Evolutionary conservation across 371 early-diverging fungal genomes (phyloP), one percentile per base, ranked within the genome.

Genomic region (Mortierella sp.): DNA sequence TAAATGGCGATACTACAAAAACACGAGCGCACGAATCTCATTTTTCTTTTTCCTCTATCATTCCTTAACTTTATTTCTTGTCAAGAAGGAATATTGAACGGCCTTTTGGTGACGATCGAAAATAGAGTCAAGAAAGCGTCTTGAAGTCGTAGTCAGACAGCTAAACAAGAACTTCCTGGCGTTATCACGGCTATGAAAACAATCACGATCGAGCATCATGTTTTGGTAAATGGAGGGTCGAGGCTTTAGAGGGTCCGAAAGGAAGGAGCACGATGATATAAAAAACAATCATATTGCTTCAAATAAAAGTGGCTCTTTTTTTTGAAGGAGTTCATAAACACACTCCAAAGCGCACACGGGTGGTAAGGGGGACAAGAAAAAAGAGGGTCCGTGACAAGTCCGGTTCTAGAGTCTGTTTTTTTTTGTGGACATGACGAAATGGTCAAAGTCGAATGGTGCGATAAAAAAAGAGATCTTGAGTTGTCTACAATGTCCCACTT

Each of bases 361-460:
- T 26, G 6, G 52, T 10, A 10, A 10, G 58, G 34, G 22, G 13
- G 53, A 11, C 24, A 14, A 53, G 31, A 55, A 61, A 0, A 61
- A 61, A 31, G 9, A 61, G 22, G 37, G 8, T 22, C 34, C 61
- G 34, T 7, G 34, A 34, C 19, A 5, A 58, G n/a, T 34, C 5
- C 1, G 34, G 58, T 34, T 34, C 58, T 34, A 34, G 31, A 34
- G 61, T 52, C 53, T 61, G 31, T 9, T 68, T n/a, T 40, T 68
- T 22, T 50, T 68, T 50, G 24, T 39, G 34, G 52, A 39, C 50
- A 68, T 68, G 68, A 50, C 68, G 68, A 68, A 61, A 40, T 61
- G 61, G 37, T 26, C 40, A 29, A 68, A 22, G 68, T n/a, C 24
- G 24, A 37, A 68, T 68, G 68, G 68, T 68, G 68, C 50, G 68